phyloP scores from a whole-genome alignment of 305 asterid species.

The Rubia balearica region DNA sequence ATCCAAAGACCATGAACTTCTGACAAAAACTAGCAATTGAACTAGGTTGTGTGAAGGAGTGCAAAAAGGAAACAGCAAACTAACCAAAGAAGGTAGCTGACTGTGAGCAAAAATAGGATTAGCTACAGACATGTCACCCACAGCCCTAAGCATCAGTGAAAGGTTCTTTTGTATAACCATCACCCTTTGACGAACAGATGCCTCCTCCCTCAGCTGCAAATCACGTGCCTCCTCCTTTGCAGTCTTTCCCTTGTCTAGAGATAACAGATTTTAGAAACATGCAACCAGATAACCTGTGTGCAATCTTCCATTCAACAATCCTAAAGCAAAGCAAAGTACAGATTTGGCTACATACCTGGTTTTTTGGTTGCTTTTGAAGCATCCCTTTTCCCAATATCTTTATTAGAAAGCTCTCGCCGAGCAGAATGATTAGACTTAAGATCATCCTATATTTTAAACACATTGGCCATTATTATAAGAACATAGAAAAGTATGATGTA shows the following conservation, averaged over 20 bases:
- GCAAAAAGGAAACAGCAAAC: constrained; percentile 21
- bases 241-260: constrained; percentile 71
- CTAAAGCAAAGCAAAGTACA: constrained; percentile 7
- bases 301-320: constrained; percentile 1
- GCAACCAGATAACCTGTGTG: neutral
- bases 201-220: constrained; percentile 88
- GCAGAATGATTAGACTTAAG: constrained; percentile 46
- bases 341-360: constrained; percentile 43
- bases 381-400: constrained; percentile 63
- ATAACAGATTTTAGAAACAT: constrained; percentile 14
- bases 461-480: neutral
- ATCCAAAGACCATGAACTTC: neutral
- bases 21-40: neutral
- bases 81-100: constrained; percentile 89
- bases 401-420: constrained; percentile 50
- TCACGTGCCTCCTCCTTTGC: constrained; percentile 99
- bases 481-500: neutral
- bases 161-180: constrained; percentile 54
- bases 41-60: neutral
- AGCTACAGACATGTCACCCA: constrained; percentile 92
- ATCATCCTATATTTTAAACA: constrained; percentile 49
- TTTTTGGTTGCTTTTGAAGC: constrained; percentile 63
- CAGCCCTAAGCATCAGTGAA: constrained; percentile 73
- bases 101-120: constrained; percentile 92
- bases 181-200: constrained; percentile 61